phyloP scores from a whole-genome alignment of 2,329 filamentous ascomycete species.

The Mycocentrospora acerina region DNA sequence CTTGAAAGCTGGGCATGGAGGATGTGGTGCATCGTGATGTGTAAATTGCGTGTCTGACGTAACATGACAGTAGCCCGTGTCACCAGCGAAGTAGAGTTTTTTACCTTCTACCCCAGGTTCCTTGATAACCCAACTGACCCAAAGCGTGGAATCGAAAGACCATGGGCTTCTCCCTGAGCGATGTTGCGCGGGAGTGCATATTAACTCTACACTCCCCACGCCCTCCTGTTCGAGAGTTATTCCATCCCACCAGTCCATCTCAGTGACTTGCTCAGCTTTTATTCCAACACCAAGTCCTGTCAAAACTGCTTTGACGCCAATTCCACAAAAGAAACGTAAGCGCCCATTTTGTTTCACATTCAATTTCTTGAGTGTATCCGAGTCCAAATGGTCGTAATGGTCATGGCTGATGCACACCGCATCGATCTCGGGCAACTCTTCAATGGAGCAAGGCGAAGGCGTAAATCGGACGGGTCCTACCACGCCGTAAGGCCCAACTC shows the following conservation, averaged over 20 bases:
- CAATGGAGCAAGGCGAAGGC: conserved; percentile 51
- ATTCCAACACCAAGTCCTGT: conserved; percentile 43
- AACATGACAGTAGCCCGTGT: conserved; percentile 51
- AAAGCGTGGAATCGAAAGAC: conserved; percentile 46
- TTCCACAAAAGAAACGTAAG: conserved; percentile 46
- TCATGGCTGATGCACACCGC: conserved; percentile 57
- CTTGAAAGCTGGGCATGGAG: conserved; percentile 51
- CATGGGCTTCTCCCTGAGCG: conserved; percentile 46
- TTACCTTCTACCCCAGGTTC: conserved; percentile 28
- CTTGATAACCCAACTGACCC: conserved; percentile 52
- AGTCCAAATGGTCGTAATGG: conserved; percentile 59
- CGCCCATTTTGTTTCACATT: conserved; percentile 40
- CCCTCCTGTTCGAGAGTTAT: conserved; percentile 36
- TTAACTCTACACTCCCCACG: conserved; percentile 43
- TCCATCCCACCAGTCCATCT: conserved; percentile 56
- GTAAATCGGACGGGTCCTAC: conserved; percentile 56
- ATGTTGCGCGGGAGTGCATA: conserved; percentile 53
- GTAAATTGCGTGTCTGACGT: conserved; percentile 30
- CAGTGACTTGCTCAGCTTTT: conserved; percentile 43
- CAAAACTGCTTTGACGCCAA: conserved; percentile 44
- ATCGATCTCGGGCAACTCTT: conserved; percentile 55
- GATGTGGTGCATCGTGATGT: conserved; percentile 37
- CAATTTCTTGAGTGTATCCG: conserved; percentile 46
- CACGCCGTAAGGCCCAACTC: conserved; percentile 50
- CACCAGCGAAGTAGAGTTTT: conserved; percentile 51